Percentiles rank a stretch among this genome's conserved stretches.
These are phyloP conservation scores for Eucalyptus paniculata DNA, from an alignment of 345 rosid species.

Conservation along the genomic window DNA sequence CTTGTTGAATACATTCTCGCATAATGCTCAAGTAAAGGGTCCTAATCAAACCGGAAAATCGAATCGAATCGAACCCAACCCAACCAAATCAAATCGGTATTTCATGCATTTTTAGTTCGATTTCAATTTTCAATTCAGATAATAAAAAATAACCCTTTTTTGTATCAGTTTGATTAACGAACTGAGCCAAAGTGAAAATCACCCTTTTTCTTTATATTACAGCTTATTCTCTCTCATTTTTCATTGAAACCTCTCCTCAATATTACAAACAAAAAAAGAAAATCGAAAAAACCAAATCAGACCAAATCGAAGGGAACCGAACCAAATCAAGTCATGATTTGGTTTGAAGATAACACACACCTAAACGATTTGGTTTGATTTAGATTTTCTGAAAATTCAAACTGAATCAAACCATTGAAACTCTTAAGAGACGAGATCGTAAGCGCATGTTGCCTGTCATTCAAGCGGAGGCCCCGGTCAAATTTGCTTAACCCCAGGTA, in stretches of 20 bases:
- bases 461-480: not conserved
- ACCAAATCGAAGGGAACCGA: fast-evolving
- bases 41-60: not conserved
- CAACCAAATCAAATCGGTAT: no score
- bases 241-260: not conserved
- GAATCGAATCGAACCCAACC: fast-evolving
- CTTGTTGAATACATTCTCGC: not conserved
- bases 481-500: not conserved
- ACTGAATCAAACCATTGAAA: not conserved
- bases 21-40: not conserved
- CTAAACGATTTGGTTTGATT: fast-evolving
- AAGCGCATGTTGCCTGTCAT: not conserved
- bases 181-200: no score
- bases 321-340: not conserved
- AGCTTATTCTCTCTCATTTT: not conserved
- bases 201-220: no score
- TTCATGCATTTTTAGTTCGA: no score
- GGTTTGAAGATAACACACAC: not conserved
- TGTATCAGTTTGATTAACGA: no score
- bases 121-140: no score
- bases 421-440: not conserved
- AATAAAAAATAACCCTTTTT: no score
- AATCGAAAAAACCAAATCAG: fast-evolving
- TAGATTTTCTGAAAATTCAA: not conserved
- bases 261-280: no score